Evolutionary conservation across 805 yeast genomes (phyloP).

Genomic region (Zygosaccharomyces rouxii): DNA sequence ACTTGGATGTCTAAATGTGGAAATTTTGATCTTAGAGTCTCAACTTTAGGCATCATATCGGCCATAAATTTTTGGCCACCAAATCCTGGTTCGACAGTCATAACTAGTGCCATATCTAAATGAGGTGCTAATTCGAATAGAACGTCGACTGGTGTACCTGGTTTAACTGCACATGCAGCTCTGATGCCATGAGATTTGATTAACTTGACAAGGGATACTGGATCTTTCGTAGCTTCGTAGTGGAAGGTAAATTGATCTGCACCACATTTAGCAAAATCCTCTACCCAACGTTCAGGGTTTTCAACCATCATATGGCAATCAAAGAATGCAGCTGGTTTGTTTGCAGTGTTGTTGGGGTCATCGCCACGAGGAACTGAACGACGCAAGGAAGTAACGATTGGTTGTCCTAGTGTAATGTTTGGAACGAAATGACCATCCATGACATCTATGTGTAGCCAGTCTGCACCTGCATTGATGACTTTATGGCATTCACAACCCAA

Average conservation of each 20-base stretch:
- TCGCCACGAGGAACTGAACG: slow-evolving; percentile 64
- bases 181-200: slow-evolving; percentile 80
- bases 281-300: slow-evolving; percentile 89
- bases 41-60: slow-evolving; percentile 95
- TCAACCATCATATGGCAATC: slow-evolving; percentile 99
- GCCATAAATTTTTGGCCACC: slow-evolving; percentile 97
- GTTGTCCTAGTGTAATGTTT: slow-evolving; percentile 90
- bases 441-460: slow-evolving; percentile 96
- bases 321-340: slow-evolving; percentile 51
- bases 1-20: slow-evolving; percentile 88
- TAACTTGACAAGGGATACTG: slow-evolving; percentile 63
- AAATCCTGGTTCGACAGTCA: slow-evolving; percentile 99
- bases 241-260: slow-evolving; percentile 97
- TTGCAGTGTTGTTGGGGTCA: slow-evolving; percentile 34
- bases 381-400: slow-evolving; percentile 74
- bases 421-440: slow-evolving; percentile 99
- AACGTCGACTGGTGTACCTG: slow-evolving; percentile 83
- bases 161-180: slow-evolving; percentile 93
- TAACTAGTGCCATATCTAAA: slow-evolving; percentile 90
- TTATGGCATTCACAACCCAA: slow-evolving; percentile 82
- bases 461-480: slow-evolving; percentile 77
- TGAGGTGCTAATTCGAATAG: slow-evolving; percentile 68
- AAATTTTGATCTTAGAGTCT: slow-evolving; percentile 60
- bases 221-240: slow-evolving; percentile 84
- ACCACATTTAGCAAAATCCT: slow-evolving; percentile 85